Base-by-base conservation (phyloP, 805 yeast species). In the Candida cerambycidarum region DNA sequence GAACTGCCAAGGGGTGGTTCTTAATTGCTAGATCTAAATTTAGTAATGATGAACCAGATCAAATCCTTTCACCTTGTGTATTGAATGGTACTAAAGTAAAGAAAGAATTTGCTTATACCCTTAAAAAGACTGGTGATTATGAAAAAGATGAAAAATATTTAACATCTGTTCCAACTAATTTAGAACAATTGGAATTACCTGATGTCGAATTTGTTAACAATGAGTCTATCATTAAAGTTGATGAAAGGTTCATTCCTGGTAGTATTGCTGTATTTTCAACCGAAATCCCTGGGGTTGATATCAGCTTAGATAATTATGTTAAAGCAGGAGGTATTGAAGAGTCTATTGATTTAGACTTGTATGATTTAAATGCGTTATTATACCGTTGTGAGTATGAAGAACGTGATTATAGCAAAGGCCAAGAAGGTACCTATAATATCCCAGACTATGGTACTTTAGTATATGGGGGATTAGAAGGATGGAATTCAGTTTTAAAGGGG, bases 401-500 rank as follows among this genome's bases (percentile, higher is more conserved):
- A 62, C 69, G 89, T 16, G 97, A 90, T 57, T 76, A 80, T 10
- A 79, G 90, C 51, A 75, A 64, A 16, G 95, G 96, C 5, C 53
- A 61, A 7, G 82, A 76, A 34, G 96, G 97, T 8, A 78, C 78
- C 0, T 92, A 93, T 63, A 60, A 65, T 38, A 72, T 92, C 36
- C 97, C 98, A 1, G 70, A 75, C 23, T 68, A 75, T 60, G 97
- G 97, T 0, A 68, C 69, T 12, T 67, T 90, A 35, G 84, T 81
- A 0, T 92, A 88, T 62, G 90, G 96, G 31, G 99, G 99, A 9
- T 67, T 93, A 16, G 95, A 89, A 61, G 98, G 99, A 1, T 92
- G 96, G 96, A 78, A 82, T 35, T 71, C 88, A 0, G 83, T 81
- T 1, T 62, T 92, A 50, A 74, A 78, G 43, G 59, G 69, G 21